phyloP scores from a whole-genome alignment of 305 asterid species.

The Nicotiana rustica region DNA sequence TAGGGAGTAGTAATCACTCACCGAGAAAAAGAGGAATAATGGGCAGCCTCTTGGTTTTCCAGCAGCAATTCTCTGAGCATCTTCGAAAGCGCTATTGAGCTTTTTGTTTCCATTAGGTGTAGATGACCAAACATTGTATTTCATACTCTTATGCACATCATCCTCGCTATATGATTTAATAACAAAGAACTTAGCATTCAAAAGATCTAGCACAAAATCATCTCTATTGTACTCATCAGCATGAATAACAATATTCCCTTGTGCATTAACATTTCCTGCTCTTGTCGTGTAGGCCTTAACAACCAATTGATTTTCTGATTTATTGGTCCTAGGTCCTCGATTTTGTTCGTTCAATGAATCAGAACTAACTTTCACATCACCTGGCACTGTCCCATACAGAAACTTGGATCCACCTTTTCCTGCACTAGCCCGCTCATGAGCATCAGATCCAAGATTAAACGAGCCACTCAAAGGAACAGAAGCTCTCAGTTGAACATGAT shows the following conservation, averaged over 20 bases:
- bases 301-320: conserved; percentile 53
- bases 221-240: conserved; percentile 65
- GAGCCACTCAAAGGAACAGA: conserved; percentile 51
- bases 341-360: conserved; percentile 53
- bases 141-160: conserved; percentile 93
- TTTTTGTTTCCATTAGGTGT: conserved; percentile 90
- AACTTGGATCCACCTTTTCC: conserved; percentile 57
- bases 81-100: conserved; percentile 76
- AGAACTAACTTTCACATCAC: conserved; percentile 46
- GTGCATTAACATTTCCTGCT: conserved; percentile 75
- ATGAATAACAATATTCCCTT: conserved; percentile 68
- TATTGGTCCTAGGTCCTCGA: conserved; percentile 52
- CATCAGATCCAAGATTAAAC: conserved; percentile 51
- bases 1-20: conserved; percentile 45
- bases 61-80: conserved; percentile 68
- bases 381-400: conserved; percentile 48
- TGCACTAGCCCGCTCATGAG: conserved; percentile 45
- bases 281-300: conserved; percentile 72
- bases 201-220: conserved; percentile 62
- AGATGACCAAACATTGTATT: conserved; percentile 93
- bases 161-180: conserved; percentile 95
- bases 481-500: conserved; percentile 52
- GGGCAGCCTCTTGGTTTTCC: conserved; percentile 70
- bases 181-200: conserved; percentile 80
- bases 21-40: conserved; percentile 85